Base-by-base conservation (phyloP, 208 protist species). In the Crithidia expoeki region DNA sequence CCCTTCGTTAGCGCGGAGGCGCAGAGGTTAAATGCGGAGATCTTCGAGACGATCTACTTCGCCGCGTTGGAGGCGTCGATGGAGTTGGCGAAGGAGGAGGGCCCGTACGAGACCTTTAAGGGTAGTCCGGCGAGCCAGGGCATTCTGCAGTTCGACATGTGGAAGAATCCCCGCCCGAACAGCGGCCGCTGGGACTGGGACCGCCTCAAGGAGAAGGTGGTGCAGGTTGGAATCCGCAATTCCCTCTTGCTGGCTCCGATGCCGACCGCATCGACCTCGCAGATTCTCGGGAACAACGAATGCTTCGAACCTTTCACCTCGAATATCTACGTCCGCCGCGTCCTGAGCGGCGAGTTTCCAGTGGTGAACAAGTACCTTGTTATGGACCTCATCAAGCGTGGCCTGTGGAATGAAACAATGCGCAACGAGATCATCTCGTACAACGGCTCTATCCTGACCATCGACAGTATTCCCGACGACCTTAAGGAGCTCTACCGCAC, bases 11-110 rank as follows among this genome's bases (percentile, higher is more conserved):
- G 70, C 47, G 34, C 63, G 9, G 96, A 95, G 74, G 98, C 98
- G 2, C 82, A 85, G 58, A 61, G 68, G 23, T 74, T 99, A 14
- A 99, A 99, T 85, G 84, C 93, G 46, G 92, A 98, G 21, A 99
- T 99, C 79, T 99, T 99, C 70, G 99, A 99, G 82, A 99, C 98
- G 21, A 99, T 99, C 63, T 99, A 99, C 90, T 99, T 96, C 76
- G 98, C 83, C 30, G 96, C 98, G 0, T 74, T 99, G 12, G 86
- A 90, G 75, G 63, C 88, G 28, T 93, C 83, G 59, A 80, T 88
- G 57, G 97, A 99, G 51, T 56, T 99, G 14, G 98, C 99, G 0
- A 79, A 87, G 69, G 63, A 83, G 40, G 78, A 98, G 17, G 98
- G 98, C 50, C 58, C 97, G 7, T 99, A 99, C 79, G 79, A 92